Evolutionary conservation across 2,329 filamentous ascomycete genomes (phyloP).

Genomic region (Stagonosporopsis tanaceti): DNA sequence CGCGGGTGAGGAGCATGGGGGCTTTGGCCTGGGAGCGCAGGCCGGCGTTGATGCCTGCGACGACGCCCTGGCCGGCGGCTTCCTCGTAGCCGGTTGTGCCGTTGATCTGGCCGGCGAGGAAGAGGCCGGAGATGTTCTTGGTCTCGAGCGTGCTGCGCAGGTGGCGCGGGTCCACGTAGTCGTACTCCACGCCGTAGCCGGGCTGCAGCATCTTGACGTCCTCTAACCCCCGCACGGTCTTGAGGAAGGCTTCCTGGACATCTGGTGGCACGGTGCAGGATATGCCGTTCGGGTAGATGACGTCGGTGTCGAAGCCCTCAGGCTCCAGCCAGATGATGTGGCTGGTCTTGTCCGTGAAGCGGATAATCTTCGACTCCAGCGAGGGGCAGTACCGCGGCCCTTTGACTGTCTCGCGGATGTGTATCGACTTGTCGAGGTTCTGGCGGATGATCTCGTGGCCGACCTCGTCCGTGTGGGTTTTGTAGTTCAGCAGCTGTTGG

Average conservation of each 20-base stretch:
- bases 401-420: conserved; percentile 94
- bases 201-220: conserved; percentile 91
- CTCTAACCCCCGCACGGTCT: conserved; percentile 86
- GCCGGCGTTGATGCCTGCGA: conserved; percentile 94
- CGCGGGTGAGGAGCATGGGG: conserved; percentile 74
- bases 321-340: conserved; percentile 98
- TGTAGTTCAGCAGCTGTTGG: conserved; percentile 84
- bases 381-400: conserved; percentile 96
- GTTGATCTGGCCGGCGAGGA: conserved; percentile 95
- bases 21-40: conserved; percentile 73
- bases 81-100: conserved; percentile 98
- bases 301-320: conserved; percentile 87
- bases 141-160: conserved; percentile 91
- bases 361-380: conserved; percentile 90
- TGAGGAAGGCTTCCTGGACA: conserved; percentile 84
- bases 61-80: conserved; percentile 88
- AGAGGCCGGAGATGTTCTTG: conserved; percentile 87
- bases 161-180: conserved; percentile 94
- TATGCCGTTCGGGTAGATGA: conserved; percentile 95
- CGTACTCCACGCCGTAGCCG: conserved; percentile 97
- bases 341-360: conserved; percentile 78
- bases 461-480: conserved; percentile 83
- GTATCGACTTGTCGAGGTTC: conserved; percentile 94
- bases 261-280: conserved; percentile 95
- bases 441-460: conserved; percentile 84